Evolutionary conservation across 164 flowering plant species (phyloP), one percentile per base, ranked within the genome.

Genomic region (Kalanchoe fedtschenkoi): DNA sequence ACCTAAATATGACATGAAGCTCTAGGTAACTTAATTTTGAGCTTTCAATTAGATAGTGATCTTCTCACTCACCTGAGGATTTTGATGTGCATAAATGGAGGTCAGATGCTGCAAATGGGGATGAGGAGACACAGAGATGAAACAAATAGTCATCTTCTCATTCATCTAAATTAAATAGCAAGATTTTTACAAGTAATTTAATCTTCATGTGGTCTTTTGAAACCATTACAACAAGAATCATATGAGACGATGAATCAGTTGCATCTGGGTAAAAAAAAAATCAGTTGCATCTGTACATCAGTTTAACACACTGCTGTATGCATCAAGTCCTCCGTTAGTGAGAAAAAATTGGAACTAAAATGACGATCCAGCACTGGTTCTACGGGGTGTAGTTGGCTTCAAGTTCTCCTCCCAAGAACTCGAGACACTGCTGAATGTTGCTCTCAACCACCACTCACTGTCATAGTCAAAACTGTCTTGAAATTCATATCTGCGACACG

Each of bases 311-410:
- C 32, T 51, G 32, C 7, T 51, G 32, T 11, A 51, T 13, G 14
- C 13, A 15, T 51, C 54, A 21, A 16, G n/a, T n/a, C 21, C 15
- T 24, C 13, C 13, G 56, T 24, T 5, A n/a, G n/a, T n/a, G n/a
- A n/a, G n/a, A n/a, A n/a, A n/a, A n/a, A n/a, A n/a, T n/a, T n/a
- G n/a, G n/a, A n/a, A n/a, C n/a, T n/a, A n/a, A n/a, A n/a, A n/a
- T n/a, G n/a, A n/a, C n/a, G n/a, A n/a, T 91, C 98, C 96, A 91
- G 1, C 74, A 77, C 73, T 91, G 96, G 39, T 83, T 87, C 59
- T 67, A 60, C 19, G 83, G 69, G 41, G 75, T 68, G 66, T 71
- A 85, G 32, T 29, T 72, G 22, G 88, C 84, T 70, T 81, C 89
- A 53, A 92, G 67, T 65, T 79, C 68, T 16, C 96, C 92, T 51